Evolutionary conservation across 2,329 filamentous ascomycete genomes (phyloP).

Genomic region (Zymoseptoria passerinii): DNA sequence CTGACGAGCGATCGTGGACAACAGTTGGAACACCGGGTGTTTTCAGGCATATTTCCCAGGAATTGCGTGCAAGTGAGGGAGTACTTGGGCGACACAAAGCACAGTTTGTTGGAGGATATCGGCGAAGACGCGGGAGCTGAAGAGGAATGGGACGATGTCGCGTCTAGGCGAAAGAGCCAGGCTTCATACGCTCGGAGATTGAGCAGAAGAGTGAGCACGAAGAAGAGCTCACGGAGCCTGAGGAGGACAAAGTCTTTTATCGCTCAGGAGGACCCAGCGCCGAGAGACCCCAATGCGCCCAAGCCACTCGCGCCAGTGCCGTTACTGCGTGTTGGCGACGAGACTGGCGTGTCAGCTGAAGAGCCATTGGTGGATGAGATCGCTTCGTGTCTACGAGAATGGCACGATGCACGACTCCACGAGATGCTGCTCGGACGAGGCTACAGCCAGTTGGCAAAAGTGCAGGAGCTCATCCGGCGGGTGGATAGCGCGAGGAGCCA

Average conservation of each 20-base stretch:
- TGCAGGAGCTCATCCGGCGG: conserved; percentile 71
- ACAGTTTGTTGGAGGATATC: conserved; percentile 5
- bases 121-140: conserved; percentile 10
- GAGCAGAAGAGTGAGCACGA: conserved; percentile 25
- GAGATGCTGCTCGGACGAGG: conserved; percentile 76
- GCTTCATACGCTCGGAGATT: conserved; percentile 20
- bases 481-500: conserved; percentile 81
- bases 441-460: conserved; percentile 71
- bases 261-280: conserved; percentile 22
- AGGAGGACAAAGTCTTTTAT: conserved; percentile 18
- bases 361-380: conserved; percentile 97
- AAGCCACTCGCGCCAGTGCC: conserved; percentile 88
- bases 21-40: conserved; percentile 89
- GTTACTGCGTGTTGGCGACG: conserved; percentile 95
- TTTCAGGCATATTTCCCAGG: conserved; percentile 94
- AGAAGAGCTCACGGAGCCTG: conserved; percentile 19
- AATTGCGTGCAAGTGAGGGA: conserved; percentile 94
- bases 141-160: not conserved
- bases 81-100: conserved; percentile 54
- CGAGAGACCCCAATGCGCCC: conserved; percentile 57
- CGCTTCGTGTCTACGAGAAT: conserved; percentile 90
- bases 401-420: conserved; percentile 96
- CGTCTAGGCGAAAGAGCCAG: conserved; percentile 24
- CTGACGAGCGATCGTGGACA: conserved; percentile 86
- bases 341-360: conserved; percentile 78